Evolutionary conservation across 192 early-diverging fungal genomes (phyloP), one percentile per base, ranked within the genome.

Genomic region (Coemansia sp.): DNA sequence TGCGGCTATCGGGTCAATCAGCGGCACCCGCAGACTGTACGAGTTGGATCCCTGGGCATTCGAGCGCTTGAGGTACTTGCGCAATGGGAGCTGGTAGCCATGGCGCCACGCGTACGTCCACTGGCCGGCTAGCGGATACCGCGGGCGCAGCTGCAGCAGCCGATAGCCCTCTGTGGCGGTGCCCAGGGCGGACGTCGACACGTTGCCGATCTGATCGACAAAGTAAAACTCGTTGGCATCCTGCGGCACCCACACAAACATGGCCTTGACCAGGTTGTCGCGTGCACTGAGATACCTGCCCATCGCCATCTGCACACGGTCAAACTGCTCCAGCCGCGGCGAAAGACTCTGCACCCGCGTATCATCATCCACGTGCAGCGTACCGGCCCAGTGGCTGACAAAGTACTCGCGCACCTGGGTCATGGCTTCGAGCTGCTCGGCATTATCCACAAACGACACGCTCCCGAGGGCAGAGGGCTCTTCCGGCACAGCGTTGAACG

Each of bases 61-160:
- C n/a, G n/a, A n/a, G 13, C 77, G 67, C 36, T 81, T 86, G 24
- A 96, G 46, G 60, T 87, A 87, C 17, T 70, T 54, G 33, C 55
- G 46, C 19, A 91, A 52, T 10, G 92, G 87, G 18, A 86, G 75
- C 41, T 88, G 87, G 78, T 93, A 99, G 4, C 92, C 94, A 58
- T 92, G 86, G 61, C 86, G 87, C 92, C 91, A 99, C 13, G 87
- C 90, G 58, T 95, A 98, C 57, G 87, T 88, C 95, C 95, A 98
- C n/a, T 92, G 91, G 44, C 97, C 97, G 67, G 87, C 88, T 2
- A 99, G 34, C 29, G 95, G 97, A 71, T 90, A 99, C 25, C 97
- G 84, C 26, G 97, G 94, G 27, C 65, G 70, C n/a, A 98, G 70
- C 32, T 86, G 81, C 60, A 99, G 10, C 29, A 47, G 50, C 13